Percentiles rank a stretch among this genome's conserved stretches.
Evolutionary conservation across 1,139 yeast genomes (phyloP).

Genomic region (Candida sanyaensis): DNA sequence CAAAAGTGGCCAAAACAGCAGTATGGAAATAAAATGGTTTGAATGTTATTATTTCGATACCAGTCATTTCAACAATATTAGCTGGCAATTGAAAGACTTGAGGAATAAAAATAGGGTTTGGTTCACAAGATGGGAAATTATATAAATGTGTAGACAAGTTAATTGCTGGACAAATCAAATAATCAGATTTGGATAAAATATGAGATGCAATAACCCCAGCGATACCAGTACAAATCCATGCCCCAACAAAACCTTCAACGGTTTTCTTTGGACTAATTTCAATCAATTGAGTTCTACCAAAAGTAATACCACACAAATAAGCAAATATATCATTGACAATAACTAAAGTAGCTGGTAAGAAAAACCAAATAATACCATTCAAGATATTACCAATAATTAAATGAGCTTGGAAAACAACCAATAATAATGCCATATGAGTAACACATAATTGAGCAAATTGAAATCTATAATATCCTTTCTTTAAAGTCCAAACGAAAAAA

Average conservation of each 20-base stretch:
- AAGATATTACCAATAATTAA: constrained; percentile 87
- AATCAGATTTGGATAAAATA: constrained; percentile 64
- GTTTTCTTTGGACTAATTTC: constrained; percentile 96
- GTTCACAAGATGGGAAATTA: constrained; percentile 62
- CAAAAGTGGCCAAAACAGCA: constrained; percentile 84
- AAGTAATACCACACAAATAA: constrained; percentile 93
- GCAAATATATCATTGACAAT: constrained; percentile 96
- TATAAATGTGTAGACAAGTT: constrained; percentile 58
- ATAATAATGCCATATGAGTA: constrained; percentile 88
- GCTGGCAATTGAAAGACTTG: constrained; percentile 78
- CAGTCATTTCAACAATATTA: constrained; percentile 47
- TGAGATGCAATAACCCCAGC: constrained; percentile 70
- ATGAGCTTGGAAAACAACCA: constrained; percentile 94
- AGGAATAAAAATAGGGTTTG: constrained; percentile 84
- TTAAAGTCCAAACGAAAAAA: constrained; percentile 84
- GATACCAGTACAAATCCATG: constrained; percentile 90
- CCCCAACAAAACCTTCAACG: constrained; percentile 96
- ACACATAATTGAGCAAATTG: constrained; percentile 94
- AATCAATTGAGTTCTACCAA: constrained; percentile 90
- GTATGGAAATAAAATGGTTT: constrained; percentile 93
- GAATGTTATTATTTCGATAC: constrained; percentile 51
- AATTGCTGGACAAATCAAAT: constrained; percentile 85
- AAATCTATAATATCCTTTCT: constrained; percentile 85
- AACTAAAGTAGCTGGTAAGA: constrained; percentile 88
- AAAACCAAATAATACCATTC: constrained; percentile 92